Evolutionary conservation across 495 filamentous ascomycete genomes (phyloP), one percentile per base, ranked within the genome.

Genomic region (Neurospora sp.): DNA sequence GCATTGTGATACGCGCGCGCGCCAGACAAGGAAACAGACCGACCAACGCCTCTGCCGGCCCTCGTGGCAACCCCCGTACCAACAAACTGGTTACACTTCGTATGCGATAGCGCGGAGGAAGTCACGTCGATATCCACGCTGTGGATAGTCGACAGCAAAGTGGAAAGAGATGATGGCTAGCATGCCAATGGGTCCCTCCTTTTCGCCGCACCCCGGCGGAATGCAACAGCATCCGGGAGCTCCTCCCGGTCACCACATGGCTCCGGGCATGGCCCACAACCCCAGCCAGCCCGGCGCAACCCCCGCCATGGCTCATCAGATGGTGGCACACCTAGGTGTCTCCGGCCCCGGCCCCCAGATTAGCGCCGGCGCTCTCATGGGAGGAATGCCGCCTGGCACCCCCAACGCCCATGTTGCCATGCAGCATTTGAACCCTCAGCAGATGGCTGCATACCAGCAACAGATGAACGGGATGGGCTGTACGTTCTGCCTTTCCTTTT

Each of bases 261-360:
- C 92, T 69, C 83, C 82, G 22, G 81, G 78, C 31, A 86, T 86
- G 84, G 81, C 82, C 59, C 85, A 86, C 73, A 85, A 93, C 78
- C 89, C 88, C 14, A 90, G 88, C 38, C 92, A 93, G 77, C 92
- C 91, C 71, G 88, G 87, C 75, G 82, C 88, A 73, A 86, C 86
- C 31, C 91, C 83, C 75, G 82, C 83, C 31, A 94, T 96, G 85
- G 88, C 89, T 48, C 93, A 92, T 76, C 91, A 91, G 80, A 80
- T 86, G 71, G 80, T 80, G 39, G 91, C 91, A 79, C 93, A 96
- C 77, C 91, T 92, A 78, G 92, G 91, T 48, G 93, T 93, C n/a
- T 94, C 93, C 42, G 92, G 88, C 11, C 92, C 93, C 9, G 90
- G 90, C 72, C 89, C 88, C 46, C 93, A 96, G 76, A 92, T 94